These are phyloP conservation scores for Cyclocybe aegerita DNA, from an alignment of 768 basidiomycete genomes.

Conservation along the genomic window DNA sequence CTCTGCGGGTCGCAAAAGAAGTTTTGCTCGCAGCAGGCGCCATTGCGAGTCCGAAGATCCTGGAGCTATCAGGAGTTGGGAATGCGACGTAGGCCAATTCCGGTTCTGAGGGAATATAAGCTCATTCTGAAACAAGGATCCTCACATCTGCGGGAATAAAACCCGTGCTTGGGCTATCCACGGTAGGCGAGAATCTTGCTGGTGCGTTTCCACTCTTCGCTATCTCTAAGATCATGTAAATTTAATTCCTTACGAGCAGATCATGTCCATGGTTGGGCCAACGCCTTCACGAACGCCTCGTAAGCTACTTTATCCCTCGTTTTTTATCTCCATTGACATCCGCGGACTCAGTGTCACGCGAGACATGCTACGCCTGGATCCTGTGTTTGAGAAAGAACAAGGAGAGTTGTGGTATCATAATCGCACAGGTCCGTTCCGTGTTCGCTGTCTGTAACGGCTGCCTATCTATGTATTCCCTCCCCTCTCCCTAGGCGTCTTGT, in stretches of 20 bases:
- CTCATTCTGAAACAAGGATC: slow-evolving; percentile 23
- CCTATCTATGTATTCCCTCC: no score
- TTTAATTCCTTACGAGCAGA: slow-evolving; percentile 13
- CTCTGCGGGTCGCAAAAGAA: slow-evolving; percentile 37
- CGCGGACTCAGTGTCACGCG: slow-evolving; percentile 21
- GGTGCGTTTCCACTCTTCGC: slow-evolving; percentile 16
- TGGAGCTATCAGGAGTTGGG: slow-evolving; percentile 32
- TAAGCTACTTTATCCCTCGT: slow-evolving; percentile 6
- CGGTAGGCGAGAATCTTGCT: slow-evolving; percentile 46
- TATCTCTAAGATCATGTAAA: not conserved
- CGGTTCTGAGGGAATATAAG: not conserved
- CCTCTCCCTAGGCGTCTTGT: slow-evolving; percentile 19
- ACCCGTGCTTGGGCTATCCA: slow-evolving; percentile 42
- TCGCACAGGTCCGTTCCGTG: slow-evolving; percentile 21
- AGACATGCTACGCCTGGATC: slow-evolving; percentile 23
- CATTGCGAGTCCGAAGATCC: slow-evolving; percentile 33
- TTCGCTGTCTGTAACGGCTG: not conserved
- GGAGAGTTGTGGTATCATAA: slow-evolving; percentile 25
- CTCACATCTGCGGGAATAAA: slow-evolving; percentile 42
- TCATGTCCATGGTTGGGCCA: slow-evolving; percentile 33
- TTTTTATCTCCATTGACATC: not conserved
- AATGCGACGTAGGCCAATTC: slow-evolving; percentile 25
- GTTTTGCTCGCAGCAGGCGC: slow-evolving; percentile 52
- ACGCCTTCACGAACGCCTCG: slow-evolving; percentile 29
- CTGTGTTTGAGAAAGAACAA: slow-evolving; percentile 21